Conservation (phyloP, 2,329 filamentous ascomycete species). For the Simplicillium aogashimaense region DNA sequence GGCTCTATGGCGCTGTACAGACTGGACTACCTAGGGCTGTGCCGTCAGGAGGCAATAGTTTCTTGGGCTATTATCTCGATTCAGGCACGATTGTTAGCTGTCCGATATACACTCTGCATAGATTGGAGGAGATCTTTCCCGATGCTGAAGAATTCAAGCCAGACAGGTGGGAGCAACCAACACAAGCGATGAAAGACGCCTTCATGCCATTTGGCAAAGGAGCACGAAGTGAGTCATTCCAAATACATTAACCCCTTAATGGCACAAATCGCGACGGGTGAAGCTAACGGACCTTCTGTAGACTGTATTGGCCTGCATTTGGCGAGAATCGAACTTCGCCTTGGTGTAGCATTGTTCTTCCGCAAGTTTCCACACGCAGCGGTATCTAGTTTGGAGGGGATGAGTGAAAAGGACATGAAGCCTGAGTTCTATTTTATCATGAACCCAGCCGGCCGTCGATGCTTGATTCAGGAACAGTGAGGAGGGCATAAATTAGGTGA, state of each 20-base stretch:
- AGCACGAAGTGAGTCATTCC: conserved; percentile 22
- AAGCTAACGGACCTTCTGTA: conserved; percentile 5
- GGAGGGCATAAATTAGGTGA: no score
- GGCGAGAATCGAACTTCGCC: conserved; percentile 43
- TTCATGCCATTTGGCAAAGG: conserved; percentile 43
- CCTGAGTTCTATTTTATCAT: conserved; percentile 18
- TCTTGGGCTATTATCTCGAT: conserved; percentile 26
- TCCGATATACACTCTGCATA: conserved; percentile 35
- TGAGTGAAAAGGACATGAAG: conserved; percentile 22
- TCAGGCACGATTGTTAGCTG: conserved; percentile 26
- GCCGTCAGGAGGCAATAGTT: conserved; percentile 20
- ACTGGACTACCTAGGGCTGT: conserved; percentile 24
- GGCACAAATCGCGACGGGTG: background rate
- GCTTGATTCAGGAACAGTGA: conserved; percentile 8
- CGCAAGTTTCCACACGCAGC: conserved; percentile 25
- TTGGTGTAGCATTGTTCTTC: conserved; percentile 40
- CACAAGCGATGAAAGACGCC: conserved; percentile 30
- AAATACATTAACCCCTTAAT: background rate
- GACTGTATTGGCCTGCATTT: conserved; percentile 46
- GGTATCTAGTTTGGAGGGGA: conserved; percentile 18
- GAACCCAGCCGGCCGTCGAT: conserved; percentile 16
- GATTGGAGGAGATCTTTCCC: conserved; percentile 24
- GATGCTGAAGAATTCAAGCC: conserved; percentile 15
- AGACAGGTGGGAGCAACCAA: conserved; percentile 24
- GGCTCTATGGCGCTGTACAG: conserved; percentile 25